Evolutionary conservation across 768 basidiomycete genomes (phyloP).

Genomic region (Podaxis sp.): DNA sequence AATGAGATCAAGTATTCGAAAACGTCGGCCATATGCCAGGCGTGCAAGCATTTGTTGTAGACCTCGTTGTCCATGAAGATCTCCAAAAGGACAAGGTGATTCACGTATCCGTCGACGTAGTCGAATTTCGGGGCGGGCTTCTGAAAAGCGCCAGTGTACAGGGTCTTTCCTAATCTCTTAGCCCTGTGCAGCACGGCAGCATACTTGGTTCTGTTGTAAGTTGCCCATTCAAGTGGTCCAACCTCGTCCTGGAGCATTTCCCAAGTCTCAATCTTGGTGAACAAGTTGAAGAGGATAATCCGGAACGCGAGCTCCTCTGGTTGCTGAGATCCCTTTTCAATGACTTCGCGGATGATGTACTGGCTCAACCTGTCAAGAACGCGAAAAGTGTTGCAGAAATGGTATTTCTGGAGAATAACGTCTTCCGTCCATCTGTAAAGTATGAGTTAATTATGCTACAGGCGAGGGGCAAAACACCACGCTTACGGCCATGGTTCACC

Average conservation of each 20-base stretch:
- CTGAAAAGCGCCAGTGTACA: slow-evolving; percentile 74
- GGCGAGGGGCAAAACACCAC: slow-evolving; percentile 2
- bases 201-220: slow-evolving; percentile 55
- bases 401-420: slow-evolving; percentile 49
- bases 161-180: slow-evolving; percentile 33
- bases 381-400: slow-evolving; percentile 76
- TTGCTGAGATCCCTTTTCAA: slow-evolving; percentile 63
- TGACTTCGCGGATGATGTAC: slow-evolving; percentile 66
- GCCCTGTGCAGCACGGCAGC: slow-evolving; percentile 47
- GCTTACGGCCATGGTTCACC: slow-evolving; percentile 50
- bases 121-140: slow-evolving; percentile 66
- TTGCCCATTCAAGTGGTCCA: slow-evolving; percentile 60
- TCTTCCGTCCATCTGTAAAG: slow-evolving; percentile 67
- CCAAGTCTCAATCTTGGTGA: slow-evolving; percentile 75
- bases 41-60: slow-evolving; percentile 43
- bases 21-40: slow-evolving; percentile 61
- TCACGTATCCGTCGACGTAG: slow-evolving; percentile 44
- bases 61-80: slow-evolving; percentile 58
- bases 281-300: slow-evolving; percentile 67
- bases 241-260: slow-evolving; percentile 52
- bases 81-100: slow-evolving; percentile 65
- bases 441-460: slow-evolving; percentile 3
- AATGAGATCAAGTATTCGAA: slow-evolving; percentile 59
- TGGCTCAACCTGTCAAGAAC: slow-evolving; percentile 72
- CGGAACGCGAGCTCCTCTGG: slow-evolving; percentile 69